Evolutionary conservation across 1,284 basidiomycete genomes (phyloP).

Genomic region (Rhodofomes roseus): DNA sequence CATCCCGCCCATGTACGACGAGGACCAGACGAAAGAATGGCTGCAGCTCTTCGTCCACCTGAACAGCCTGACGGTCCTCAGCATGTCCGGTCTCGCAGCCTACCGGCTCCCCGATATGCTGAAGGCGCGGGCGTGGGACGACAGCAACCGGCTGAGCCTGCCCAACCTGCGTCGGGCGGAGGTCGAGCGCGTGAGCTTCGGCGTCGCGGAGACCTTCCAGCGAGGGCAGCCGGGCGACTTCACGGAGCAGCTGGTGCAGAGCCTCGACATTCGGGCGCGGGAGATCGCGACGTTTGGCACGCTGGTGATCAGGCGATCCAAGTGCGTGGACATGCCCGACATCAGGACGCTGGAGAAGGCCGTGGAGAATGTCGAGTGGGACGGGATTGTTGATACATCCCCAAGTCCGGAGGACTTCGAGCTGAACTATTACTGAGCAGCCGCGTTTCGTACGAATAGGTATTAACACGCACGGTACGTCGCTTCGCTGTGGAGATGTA

Average conservation of each 20-base stretch:
- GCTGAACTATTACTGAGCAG: not conserved
- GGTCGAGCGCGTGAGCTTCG: not conserved
- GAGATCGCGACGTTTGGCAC: not conserved
- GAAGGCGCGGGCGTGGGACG: not conserved
- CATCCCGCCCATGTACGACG: not conserved
- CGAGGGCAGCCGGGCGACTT: not conserved
- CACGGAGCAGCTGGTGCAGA: not conserved
- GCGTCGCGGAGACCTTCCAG: not conserved
- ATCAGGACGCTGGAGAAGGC: not conserved
- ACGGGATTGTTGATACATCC: not conserved
- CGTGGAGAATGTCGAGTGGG: not conserved
- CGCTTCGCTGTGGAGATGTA: no score
- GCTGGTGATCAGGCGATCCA: not conserved
- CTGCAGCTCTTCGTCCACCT: not conserved
- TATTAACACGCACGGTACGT: no score
- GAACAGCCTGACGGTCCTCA: not conserved
- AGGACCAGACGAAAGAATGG: not conserved
- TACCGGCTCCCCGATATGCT: not conserved
- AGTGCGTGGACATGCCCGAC: not conserved
- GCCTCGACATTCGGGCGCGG: not conserved
- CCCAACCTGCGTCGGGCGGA: not conserved
- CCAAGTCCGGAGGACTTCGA: not conserved
- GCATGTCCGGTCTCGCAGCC: not conserved
- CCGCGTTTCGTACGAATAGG: no score
- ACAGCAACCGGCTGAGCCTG: not conserved